Evolutionary conservation across 352 stramenopile genomes (phyloP).

Genomic region (Elongisporangium senticosum): DNA sequence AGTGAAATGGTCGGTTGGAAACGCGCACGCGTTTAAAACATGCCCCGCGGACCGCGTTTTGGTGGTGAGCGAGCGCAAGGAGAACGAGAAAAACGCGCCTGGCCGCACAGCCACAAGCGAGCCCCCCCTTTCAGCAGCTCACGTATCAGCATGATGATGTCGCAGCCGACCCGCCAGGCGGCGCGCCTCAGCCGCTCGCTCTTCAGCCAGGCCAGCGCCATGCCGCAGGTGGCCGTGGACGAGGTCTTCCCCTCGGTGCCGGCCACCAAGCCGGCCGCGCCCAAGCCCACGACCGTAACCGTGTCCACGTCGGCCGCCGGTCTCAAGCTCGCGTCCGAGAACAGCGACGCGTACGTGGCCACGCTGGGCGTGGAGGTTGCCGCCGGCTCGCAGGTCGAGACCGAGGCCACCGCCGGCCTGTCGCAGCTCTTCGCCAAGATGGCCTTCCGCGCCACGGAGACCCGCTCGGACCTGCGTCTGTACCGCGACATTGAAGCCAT

Average conservation of each 20-base stretch:
- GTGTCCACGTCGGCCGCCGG: constrained; percentile 40
- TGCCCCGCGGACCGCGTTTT: constrained; percentile 15
- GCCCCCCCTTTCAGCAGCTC: constrained; percentile 25
- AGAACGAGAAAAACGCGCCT: constrained; percentile 18
- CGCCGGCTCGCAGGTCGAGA: constrained; percentile 58
- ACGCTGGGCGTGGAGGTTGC: constrained; percentile 64
- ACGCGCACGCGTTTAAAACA: constrained; percentile 2
- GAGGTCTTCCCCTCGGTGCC: constrained; percentile 62
- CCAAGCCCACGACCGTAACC: constrained; percentile 27
- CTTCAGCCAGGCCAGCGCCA: constrained; percentile 54
- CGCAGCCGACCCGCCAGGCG: neutral
- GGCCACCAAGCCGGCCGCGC: constrained; percentile 21
- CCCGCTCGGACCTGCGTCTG: constrained; percentile 72
- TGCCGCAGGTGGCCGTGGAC: constrained; percentile 48
- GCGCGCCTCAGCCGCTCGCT: constrained; percentile 32
- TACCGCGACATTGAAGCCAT: constrained; percentile 82
- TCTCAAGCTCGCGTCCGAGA: constrained; percentile 57
- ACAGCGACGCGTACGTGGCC: constrained; percentile 34
- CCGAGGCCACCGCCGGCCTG: constrained; percentile 60
- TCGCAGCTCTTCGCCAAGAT: constrained; percentile 81
- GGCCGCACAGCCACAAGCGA: constrained; percentile 6
- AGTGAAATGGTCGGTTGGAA: neutral
- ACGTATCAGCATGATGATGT: neutral
- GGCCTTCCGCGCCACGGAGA: constrained; percentile 72
- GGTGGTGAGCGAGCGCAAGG: constrained; percentile 19